These are phyloP conservation scores for Globisporangium carolinianum DNA, from an alignment of 352 stramenopile genomes.

Conservation along the genomic window DNA sequence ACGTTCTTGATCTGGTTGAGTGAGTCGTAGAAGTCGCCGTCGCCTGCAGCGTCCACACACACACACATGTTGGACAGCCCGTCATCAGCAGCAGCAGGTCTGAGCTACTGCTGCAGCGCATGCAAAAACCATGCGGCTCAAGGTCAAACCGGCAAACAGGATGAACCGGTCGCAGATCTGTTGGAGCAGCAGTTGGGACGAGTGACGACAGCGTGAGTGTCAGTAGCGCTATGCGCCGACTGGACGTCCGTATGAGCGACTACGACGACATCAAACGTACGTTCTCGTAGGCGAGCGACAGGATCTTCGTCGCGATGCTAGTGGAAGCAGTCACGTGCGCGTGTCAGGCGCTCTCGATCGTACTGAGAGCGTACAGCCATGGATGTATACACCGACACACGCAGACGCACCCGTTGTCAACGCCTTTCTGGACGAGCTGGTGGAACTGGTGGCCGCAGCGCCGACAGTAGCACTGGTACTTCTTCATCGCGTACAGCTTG, in stretches of 20 bases:
- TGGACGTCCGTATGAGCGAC: too few species aligned
- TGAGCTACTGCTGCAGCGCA: too few species aligned
- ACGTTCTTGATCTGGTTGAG: constrained; percentile 78
- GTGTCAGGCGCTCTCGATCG: background rate
- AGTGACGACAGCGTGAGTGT: too few species aligned
- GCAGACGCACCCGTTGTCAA: constrained; percentile 73
- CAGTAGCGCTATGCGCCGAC: too few species aligned
- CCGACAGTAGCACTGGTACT: constrained; percentile 63
- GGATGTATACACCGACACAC: too few species aligned
- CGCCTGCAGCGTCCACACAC: constrained; percentile 24
- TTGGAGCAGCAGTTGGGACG: constrained; percentile 1
- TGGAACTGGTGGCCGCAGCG: constrained; percentile 57
- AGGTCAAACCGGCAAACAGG: constrained; percentile 54
- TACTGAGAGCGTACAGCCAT: background rate
- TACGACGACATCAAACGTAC: constrained; percentile 18
- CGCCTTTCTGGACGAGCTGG: constrained; percentile 80
- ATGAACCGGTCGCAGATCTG: constrained; percentile 81
- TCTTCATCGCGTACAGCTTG: constrained; percentile 82
- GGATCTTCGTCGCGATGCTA: constrained; percentile 83
- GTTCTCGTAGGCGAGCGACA: constrained; percentile 81
- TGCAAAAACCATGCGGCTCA: too few species aligned
- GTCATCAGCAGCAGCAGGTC: too few species aligned
- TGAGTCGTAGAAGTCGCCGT: constrained; percentile 85
- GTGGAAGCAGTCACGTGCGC: background rate
- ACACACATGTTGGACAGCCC: background rate